These are phyloP conservation scores for Gigaspora rosea DNA, from an alignment of 192 early-diverging fungal species.

Conservation along the genomic window DNA sequence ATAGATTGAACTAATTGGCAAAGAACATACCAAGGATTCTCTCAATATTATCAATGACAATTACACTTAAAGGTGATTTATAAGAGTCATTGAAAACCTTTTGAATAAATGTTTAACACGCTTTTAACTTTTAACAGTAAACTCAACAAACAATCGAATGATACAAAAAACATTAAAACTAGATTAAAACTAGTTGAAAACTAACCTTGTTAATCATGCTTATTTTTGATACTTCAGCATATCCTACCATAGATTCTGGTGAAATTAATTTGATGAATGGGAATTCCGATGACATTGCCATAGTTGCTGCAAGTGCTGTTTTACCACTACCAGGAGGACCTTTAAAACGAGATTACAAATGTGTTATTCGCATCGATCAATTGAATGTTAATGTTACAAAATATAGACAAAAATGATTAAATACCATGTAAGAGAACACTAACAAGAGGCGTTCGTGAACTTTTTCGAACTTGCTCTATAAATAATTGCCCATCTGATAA, in stretches of 20 bases:
- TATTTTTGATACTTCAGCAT: constrained; percentile 80
- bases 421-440: constrained; percentile 82
- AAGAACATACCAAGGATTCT: constrained; percentile 69
- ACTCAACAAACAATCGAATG: not conserved
- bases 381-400: not conserved
- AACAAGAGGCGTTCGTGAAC: constrained; percentile 86
- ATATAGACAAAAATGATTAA: not conserved
- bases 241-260: constrained; percentile 94
- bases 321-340: constrained; percentile 84
- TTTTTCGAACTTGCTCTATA: constrained; percentile 76
- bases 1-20: not conserved
- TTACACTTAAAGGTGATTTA: constrained; percentile 90
- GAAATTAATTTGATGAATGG: constrained; percentile 98
- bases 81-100: constrained; percentile 95
- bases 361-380: too few species aligned
- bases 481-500: constrained; percentile 59
- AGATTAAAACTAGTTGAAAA: not conserved
- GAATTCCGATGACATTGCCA: constrained; percentile 87
- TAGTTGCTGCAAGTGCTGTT: constrained; percentile 93
- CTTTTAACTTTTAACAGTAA: not conserved
- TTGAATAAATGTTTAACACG: not conserved
- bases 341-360: not conserved
- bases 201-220: constrained; percentile 79
- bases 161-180: not conserved
- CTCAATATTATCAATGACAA: constrained; percentile 95